Base-by-base conservation (phyloP, 257 asterid species). In the Paulownia fortunei region DNA sequence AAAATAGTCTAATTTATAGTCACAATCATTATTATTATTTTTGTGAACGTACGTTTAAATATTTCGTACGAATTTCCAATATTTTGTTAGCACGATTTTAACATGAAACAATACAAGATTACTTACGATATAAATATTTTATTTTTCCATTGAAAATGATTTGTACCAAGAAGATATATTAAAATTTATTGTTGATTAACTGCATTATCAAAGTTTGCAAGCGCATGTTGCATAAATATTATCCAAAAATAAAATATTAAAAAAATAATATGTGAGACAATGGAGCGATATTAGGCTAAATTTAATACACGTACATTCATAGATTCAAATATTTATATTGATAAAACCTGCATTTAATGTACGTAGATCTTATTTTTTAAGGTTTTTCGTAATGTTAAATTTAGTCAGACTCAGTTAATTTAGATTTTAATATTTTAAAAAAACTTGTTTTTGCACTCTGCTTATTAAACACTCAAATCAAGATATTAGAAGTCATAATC, bases 61-160 rank as follows among this genome's bases (percentile, higher is more conserved):
- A 54, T 51, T 54, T 65, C 23, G 21, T 69, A 8, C 9, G 26
- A 66, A 6, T 23, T 3, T 60, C 67, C 42, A 60, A 60, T 60
- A 27, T 12, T 26, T 60, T 13, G 41, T 26, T 3, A 10, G n/a
- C 67, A 27, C 41, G 41, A 13, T 24, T 60, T 15, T 10, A 58
- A 6, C 16, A 2, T 36, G 36, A 58, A 62, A 27, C 15, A 21
- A 8, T 0, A 24, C 32, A 62, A 13, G 8, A 4, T 30, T 9
- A 5, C 64, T 60, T n/a, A n/a, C n/a, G n/a, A 11, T 8, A 16
- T 36, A 49, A 15, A 2, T 47, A 44, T 52, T 41, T 26, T 69
- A 18, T 11, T 51, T 21, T 21, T 54, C 26, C 5, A 56, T n/a
- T 68, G 70, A 64, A 67, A 67, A 77, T 16, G 71, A 68, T 59